These are phyloP conservation scores for Henckelia pumila DNA, from an alignment of 257 asterid species.

Conservation along the genomic window DNA sequence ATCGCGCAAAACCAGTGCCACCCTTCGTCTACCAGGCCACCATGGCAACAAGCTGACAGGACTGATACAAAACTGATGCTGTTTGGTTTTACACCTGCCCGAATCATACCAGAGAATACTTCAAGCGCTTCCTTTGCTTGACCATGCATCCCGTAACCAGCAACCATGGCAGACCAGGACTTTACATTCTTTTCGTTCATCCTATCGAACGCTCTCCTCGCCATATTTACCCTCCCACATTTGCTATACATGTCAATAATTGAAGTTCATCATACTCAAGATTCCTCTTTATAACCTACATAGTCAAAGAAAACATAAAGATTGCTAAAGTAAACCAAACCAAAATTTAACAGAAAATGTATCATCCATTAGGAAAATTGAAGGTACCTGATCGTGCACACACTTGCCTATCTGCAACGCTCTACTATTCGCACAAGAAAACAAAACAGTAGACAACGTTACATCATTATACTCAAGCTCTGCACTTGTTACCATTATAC, in stretches of 20 bases:
- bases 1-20: slow-evolving; percentile 88
- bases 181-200: slow-evolving; percentile 74
- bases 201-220: slow-evolving; percentile 64
- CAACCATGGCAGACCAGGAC: slow-evolving; percentile 92
- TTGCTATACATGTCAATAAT: slow-evolving; percentile 91
- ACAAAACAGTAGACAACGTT: slow-evolving; percentile 65
- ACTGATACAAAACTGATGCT: slow-evolving; percentile 75
- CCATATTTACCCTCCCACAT: slow-evolving; percentile 69
- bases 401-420: slow-evolving; percentile 72
- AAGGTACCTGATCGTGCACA: slow-evolving; percentile 71
- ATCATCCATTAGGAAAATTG: not conserved
- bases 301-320: slow-evolving; percentile 16
- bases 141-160: slow-evolving; percentile 97
- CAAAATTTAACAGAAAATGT: slow-evolving; percentile 9
- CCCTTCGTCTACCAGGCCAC: slow-evolving; percentile 84
- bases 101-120: slow-evolving; percentile 66
- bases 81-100: slow-evolving; percentile 65
- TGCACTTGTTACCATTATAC: slow-evolving; percentile 37
- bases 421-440: slow-evolving; percentile 90
- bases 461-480: slow-evolving; percentile 54
- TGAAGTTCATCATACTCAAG: slow-evolving; percentile 75
- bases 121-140: slow-evolving; percentile 78
- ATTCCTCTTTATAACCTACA: slow-evolving; percentile 64
- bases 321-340: slow-evolving; percentile 2
- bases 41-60: slow-evolving; percentile 93